Base-by-base conservation (phyloP, 2,329 filamentous ascomycete genomes). In the Colletotrichum zoysiae region DNA sequence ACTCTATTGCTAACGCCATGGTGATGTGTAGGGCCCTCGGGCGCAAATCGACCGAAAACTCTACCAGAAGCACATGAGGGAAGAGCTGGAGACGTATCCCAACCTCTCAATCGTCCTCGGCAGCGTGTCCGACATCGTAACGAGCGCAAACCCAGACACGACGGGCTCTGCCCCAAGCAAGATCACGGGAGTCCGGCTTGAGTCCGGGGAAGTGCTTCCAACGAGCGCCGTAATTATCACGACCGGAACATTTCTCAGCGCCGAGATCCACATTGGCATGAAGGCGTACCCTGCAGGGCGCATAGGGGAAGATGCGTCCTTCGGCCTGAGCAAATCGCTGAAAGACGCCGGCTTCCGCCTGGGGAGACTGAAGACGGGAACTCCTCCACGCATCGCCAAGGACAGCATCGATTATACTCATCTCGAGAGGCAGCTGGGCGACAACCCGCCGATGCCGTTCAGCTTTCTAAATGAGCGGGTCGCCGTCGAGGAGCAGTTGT, bases 181-280 rank as follows among this genome's bases (percentile, higher is more conserved):
- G 79, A 92, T 91, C 63, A 93, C 88, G 79, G 96, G 96, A 0
- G 92, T 99, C 16, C 87, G 93, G 71, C 85, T 99, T 44, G 95
- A 98, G 79, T 94, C 93, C 58, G 96, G 96, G 40, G 92, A 97
- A 79, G 85, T 97, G 20, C 88, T 99, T 74, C 88, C 91, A 1
- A 93, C 95, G 0, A 90, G 87, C 58, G 91, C 92, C 73, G 95
- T 98, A 46, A 89, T 99, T 33, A 98, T 99, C 76, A 98, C 96
- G 0, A 99, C 96, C 0, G 96, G 96, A 0, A 99, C 96, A 0
- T 99, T 99, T 78, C 83, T 99, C 6, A 93, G 95, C 14, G 96
- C 95, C 23, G 96, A 99, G 81, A 99, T 99, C 74, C 96, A 99
- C 77, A 97, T 99, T 73, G 96, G 95, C 0, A 84, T 98, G 9